phyloP scores from a whole-genome alignment of 768 basidiomycete genomes.

The Termitomyces sp. region DNA sequence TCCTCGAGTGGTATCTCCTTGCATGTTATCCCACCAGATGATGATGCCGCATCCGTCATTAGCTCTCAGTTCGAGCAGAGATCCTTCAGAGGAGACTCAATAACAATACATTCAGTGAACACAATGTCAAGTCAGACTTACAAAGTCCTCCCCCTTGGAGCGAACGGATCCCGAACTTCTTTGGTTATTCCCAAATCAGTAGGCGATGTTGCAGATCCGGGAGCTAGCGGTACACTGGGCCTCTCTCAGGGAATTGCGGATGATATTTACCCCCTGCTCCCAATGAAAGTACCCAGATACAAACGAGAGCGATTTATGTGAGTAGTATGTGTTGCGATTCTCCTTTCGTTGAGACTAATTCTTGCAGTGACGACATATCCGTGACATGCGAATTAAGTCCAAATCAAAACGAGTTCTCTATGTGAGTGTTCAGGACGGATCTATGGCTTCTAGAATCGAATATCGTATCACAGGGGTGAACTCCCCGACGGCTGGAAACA shows the following conservation, averaged over 20 bases:
- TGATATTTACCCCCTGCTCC: not conserved
- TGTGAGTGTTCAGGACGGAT: constrained; percentile 1
- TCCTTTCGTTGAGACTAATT: not conserved
- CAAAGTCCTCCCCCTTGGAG: not conserved
- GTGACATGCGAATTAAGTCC: not conserved
- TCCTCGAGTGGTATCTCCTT: not conserved
- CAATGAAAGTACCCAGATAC: constrained; percentile 2
- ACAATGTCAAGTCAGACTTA: constrained; percentile 6
- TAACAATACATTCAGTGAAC: constrained; percentile 1
- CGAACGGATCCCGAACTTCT: not conserved
- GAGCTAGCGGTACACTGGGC: not conserved
- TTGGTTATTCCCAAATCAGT: not conserved
- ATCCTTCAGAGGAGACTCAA: not conserved
- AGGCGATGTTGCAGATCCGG: not conserved
- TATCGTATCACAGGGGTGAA: not conserved
- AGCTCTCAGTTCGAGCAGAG: not conserved
- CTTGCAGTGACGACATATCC: not conserved
- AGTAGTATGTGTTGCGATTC: not conserved
- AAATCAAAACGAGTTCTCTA: not conserved
- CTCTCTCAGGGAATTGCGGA: not conserved
- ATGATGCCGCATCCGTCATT: not conserved
- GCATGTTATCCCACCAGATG: not conserved
- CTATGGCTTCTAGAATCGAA: not conserved
- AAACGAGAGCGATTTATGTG: constrained; percentile 3
- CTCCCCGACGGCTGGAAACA: constrained; percentile 15